phyloP scores from a whole-genome alignment of 192 early-diverging fungal species.

The Coemansia pectinata region DNA sequence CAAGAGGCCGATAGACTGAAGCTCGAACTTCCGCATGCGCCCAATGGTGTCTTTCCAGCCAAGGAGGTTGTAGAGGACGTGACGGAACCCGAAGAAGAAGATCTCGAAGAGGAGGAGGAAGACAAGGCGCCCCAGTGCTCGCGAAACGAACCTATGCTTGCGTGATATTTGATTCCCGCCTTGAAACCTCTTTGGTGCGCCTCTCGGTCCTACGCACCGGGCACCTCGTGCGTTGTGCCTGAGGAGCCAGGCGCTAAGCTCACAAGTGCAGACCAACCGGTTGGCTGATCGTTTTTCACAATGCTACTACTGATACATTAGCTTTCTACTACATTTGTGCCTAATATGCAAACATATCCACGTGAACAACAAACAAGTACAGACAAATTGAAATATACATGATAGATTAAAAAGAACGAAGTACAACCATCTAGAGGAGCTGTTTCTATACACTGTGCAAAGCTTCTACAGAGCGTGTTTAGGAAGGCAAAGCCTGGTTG shows the following conservation, averaged over 20 bases:
- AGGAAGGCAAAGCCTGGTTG: neutral
- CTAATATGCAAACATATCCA: neutral
- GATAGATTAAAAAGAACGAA: neutral
- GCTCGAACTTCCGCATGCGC: conserved; percentile 34
- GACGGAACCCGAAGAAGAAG: neutral
- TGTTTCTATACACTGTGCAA: neutral
- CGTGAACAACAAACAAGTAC: neutral
- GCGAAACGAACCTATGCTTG: conserved; percentile 42
- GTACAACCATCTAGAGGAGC: neutral
- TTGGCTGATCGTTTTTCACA: neutral
- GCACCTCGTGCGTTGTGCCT: neutral
- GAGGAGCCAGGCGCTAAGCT: neutral
- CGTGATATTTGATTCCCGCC: conserved; percentile 5
- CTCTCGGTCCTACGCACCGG: neutral
- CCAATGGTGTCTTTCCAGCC: conserved; percentile 20
- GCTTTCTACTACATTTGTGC: neutral
- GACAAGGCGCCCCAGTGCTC: conserved; percentile 8
- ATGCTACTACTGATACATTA: neutral
- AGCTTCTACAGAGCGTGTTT: neutral
- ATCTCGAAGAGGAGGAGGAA: conserved; percentile 17
- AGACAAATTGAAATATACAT: neutral
- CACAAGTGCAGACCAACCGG: neutral
- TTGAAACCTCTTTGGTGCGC: neutral
- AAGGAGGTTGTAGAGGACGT: neutral
- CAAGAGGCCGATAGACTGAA: conserved; percentile 31